Conservation (phyloP, 2,329 filamentous ascomycete genomes). For the Neofusicoccum laricinum region DNA sequence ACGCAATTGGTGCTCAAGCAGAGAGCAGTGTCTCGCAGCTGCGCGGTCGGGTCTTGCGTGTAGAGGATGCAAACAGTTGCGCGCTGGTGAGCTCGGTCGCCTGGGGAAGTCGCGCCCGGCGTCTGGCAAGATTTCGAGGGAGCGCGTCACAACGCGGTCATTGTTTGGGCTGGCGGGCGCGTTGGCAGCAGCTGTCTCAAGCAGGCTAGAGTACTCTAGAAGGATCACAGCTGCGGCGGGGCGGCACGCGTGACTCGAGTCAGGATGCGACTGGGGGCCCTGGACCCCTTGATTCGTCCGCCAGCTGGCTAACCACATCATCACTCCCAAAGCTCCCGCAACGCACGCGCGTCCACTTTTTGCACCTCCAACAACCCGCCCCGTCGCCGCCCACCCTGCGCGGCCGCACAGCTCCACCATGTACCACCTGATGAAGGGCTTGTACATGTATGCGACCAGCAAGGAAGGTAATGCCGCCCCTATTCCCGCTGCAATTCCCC, state of each 20-base stretch:
- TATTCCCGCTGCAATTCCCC: constrained; percentile 3
- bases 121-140: background rate
- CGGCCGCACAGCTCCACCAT: constrained; percentile 47
- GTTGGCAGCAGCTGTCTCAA: background rate
- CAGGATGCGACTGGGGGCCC: background rate
- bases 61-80: background rate
- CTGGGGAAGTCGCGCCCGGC: background rate
- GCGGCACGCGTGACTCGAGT: constrained; percentile 5
- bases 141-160: constrained; percentile 8
- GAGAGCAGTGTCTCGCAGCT: background rate
- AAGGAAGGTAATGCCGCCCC: constrained; percentile 67
- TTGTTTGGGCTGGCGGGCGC: background rate
- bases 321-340: constrained; percentile 3
- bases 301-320: constrained; percentile 3
- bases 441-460: constrained; percentile 93
- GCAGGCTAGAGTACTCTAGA: background rate
- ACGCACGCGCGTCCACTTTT: background rate
- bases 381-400: background rate
- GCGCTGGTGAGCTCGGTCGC: background rate
- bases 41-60: background rate
- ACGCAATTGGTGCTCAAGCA: constrained; percentile 13
- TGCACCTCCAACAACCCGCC: background rate
- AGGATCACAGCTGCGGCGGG: background rate
- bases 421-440: constrained; percentile 94
- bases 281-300: background rate